Conservation (phyloP, 192 early-diverging fungal genomes). For the Backusella australiensis region DNA sequence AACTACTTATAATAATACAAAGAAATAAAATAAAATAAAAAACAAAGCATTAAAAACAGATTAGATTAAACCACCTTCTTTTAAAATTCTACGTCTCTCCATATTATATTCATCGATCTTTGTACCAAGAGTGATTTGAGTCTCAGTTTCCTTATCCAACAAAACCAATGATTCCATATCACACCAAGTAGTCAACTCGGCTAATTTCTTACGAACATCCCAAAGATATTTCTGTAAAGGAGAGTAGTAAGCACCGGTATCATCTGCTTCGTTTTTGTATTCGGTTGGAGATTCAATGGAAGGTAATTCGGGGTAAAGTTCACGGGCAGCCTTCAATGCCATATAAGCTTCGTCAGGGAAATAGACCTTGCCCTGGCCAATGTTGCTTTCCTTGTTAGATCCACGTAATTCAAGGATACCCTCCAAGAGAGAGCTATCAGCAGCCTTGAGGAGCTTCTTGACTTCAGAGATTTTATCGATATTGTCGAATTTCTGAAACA, state of each 20-base stretch:
- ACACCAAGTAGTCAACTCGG: slow-evolving; percentile 26
- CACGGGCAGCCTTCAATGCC: slow-evolving; percentile 32
- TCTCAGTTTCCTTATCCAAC: not conserved
- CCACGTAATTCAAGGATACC: slow-evolving; percentile 32
- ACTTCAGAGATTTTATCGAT: slow-evolving; percentile 12
- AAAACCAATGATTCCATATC: slow-evolving; percentile 14
- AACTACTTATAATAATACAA: not conserved
- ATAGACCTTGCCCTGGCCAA: slow-evolving; percentile 23
- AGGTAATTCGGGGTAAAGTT: slow-evolving; percentile 27
- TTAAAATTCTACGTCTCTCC: slow-evolving; percentile 33
- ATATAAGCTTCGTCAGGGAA: slow-evolving; percentile 37
- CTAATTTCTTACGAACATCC: slow-evolving; percentile 28
- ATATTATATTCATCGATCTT: slow-evolving; percentile 24
- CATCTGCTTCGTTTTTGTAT: slow-evolving; percentile 25
- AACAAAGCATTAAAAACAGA: slow-evolving; percentile 8
- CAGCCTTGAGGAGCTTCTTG: slow-evolving; percentile 14
- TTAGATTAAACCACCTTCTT: slow-evolving; percentile 1
- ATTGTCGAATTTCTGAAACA: slow-evolving; percentile 3
- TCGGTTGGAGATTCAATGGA: slow-evolving; percentile 17
- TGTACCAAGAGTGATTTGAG: slow-evolving; percentile 5
- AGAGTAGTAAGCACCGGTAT: slow-evolving; percentile 33
- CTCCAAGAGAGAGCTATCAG: slow-evolving; percentile 25
- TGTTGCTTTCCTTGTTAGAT: not conserved
- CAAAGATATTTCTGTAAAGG: slow-evolving; percentile 37
- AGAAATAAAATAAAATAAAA: not conserved